Conservation (phyloP, 257 asterid genomes). For the Osmanthus fragrans region DNA sequence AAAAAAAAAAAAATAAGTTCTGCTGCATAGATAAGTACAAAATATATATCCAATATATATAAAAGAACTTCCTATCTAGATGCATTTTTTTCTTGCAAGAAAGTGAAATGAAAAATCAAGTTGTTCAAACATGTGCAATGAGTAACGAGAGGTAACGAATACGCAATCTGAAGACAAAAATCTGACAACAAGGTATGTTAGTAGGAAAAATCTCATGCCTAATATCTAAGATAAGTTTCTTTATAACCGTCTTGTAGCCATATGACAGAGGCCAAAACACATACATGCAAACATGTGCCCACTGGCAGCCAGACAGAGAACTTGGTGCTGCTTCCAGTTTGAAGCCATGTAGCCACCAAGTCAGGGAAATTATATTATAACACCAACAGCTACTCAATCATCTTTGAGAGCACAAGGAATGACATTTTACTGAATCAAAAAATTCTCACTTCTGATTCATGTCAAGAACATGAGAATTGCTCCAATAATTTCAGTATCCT, state of each 20-base stretch:
- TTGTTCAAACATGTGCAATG: not conserved
- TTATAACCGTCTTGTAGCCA: not conserved
- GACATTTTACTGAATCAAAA: not conserved
- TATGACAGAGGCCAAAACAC: not conserved
- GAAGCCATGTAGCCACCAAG: not conserved
- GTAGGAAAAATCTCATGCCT: not conserved
- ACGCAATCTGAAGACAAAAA: not conserved
- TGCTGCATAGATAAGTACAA: not conserved
- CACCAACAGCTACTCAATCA: not conserved
- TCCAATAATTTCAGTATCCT: not conserved
- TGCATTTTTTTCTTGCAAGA: not conserved
- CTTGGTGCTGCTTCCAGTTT: not conserved
- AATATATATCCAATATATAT: constrained; percentile 10
- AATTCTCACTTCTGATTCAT: not conserved
- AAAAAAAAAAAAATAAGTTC: constrained; percentile 17
- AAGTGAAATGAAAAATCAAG: not conserved
- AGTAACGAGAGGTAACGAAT: not conserved
- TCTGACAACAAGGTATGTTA: not conserved
- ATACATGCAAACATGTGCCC: not conserved
- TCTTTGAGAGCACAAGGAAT: not conserved
- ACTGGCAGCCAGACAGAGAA: not conserved
- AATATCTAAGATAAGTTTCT: not conserved
- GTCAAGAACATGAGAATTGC: not conserved
- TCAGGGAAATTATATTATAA: not conserved
- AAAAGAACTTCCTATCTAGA: not conserved